Evolutionary conservation across 495 filamentous ascomycete genomes (phyloP).

Genomic region (Penicillium lividum): DNA sequence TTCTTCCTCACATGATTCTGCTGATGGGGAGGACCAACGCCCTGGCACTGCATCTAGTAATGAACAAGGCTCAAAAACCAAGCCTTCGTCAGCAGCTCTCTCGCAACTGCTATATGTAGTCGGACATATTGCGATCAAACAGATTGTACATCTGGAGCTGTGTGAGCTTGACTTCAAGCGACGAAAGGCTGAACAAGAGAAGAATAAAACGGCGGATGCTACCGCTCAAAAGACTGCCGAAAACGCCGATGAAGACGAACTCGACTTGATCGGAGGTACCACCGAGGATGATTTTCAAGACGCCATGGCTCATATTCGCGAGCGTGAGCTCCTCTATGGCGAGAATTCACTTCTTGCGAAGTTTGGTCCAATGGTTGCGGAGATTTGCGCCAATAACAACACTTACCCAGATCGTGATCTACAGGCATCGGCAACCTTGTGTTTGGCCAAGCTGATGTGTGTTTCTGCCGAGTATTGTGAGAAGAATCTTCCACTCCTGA

Average conservation of each 20-base stretch:
- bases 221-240: slow-evolving; percentile 53
- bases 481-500: slow-evolving; percentile 85
- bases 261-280: slow-evolving; percentile 95
- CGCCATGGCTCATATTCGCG: slow-evolving; percentile 90
- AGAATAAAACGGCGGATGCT: slow-evolving; percentile 61
- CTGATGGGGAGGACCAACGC: slow-evolving; percentile 51
- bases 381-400: slow-evolving; percentile 94
- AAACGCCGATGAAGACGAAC: slow-evolving; percentile 63
- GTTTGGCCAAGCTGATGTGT: slow-evolving; percentile 97
- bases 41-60: slow-evolving; percentile 39
- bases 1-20: slow-evolving; percentile 31
- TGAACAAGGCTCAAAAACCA: slow-evolving; percentile 29
- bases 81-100: slow-evolving; percentile 63
- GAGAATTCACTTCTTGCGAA: slow-evolving; percentile 79
- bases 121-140: slow-evolving; percentile 95
- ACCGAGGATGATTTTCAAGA: slow-evolving; percentile 99
- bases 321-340: slow-evolving; percentile 90
- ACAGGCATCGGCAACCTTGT: slow-evolving; percentile 92
- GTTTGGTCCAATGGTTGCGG: slow-evolving; percentile 86
- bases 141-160: slow-evolving; percentile 99
- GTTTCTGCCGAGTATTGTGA: slow-evolving; percentile 95
- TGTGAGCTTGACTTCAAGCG: slow-evolving; percentile 97
- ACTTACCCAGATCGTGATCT: slow-evolving; percentile 82
- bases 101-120: slow-evolving; percentile 95
- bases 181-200: slow-evolving; percentile 91